Conservation (phyloP, 352 stramenopile genomes). For the Peronospora farinosa region DNA sequence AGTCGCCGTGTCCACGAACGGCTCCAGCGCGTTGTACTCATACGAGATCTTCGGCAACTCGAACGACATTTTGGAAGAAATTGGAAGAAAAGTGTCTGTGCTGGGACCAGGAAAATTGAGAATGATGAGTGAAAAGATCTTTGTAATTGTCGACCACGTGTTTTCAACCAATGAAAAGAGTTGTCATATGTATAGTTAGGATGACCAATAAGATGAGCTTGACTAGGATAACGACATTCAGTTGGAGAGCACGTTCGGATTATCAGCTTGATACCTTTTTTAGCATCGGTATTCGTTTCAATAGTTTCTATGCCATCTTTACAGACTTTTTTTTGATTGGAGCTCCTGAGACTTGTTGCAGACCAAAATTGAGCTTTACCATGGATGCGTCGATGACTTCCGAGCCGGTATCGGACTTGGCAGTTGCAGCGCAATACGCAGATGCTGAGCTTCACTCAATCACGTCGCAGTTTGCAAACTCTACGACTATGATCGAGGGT, state of each 20-base stretch:
- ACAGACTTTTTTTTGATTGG: constrained; percentile 23
- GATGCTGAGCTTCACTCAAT: constrained; percentile 46
- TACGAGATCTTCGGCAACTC: constrained; percentile 77
- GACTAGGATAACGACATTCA: background rate
- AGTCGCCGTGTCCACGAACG: constrained; percentile 83
- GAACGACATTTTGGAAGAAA: constrained; percentile 56
- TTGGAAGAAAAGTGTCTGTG: constrained; percentile 17
- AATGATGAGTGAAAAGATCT: constrained; percentile 10
- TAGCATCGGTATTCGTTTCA: background rate
- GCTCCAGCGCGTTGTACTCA: constrained; percentile 84
- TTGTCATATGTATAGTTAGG: background rate
- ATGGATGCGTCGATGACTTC: constrained; percentile 10
- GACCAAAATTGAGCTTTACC: background rate
- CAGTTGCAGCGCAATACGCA: constrained; percentile 47
- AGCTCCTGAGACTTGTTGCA: constrained; percentile 11
- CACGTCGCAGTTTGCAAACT: constrained; percentile 34
- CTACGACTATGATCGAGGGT: constrained; percentile 14
- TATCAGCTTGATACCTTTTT: constrained; percentile 1
- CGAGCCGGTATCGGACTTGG: constrained; percentile 37
- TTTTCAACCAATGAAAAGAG: background rate
- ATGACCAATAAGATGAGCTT: no score
- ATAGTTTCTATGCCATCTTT: background rate
- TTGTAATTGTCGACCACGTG: background rate
- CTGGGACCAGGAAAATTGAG: constrained; percentile 26
- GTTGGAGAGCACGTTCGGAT: background rate